Conservation (phyloP, 2,329 filamentous ascomycete species). For the Capronia coronata region DNA sequence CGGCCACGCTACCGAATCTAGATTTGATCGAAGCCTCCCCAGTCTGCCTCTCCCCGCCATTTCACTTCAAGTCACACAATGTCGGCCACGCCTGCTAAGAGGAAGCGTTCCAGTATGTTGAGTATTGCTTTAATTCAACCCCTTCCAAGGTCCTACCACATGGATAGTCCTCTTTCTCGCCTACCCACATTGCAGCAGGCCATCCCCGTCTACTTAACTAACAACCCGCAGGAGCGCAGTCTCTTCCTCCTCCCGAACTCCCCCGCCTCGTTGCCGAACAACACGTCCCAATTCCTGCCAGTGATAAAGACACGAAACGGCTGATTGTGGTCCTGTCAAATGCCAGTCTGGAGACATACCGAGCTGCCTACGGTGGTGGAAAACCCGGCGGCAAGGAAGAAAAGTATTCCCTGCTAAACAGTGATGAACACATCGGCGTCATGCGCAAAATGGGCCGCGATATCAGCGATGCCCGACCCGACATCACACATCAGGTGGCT, state of each 20-base stretch:
- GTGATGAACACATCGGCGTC: conserved; percentile 96
- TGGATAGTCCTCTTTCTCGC: neutral
- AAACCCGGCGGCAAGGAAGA: conserved; percentile 67
- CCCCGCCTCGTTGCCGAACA: conserved; percentile 93
- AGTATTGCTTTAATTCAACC: neutral
- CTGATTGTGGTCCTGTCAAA: conserved; percentile 95
- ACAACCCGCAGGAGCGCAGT: conserved; percentile 69
- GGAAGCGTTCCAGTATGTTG: conserved; percentile 25
- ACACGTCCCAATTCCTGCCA: conserved; percentile 71
- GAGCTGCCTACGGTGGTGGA: conserved; percentile 69
- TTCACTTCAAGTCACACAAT: conserved; percentile 1
- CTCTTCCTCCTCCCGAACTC: conserved; percentile 81
- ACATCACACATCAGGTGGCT: conserved; percentile 94
- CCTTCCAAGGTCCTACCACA: neutral
- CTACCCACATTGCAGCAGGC: neutral
- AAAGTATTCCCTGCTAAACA: conserved; percentile 96
- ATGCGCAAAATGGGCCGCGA: conserved; percentile 99
- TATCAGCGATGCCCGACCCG: conserved; percentile 93
- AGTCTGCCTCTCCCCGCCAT: too few species aligned
- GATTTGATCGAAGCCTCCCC: too few species aligned
- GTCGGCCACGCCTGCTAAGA: conserved; percentile 14
- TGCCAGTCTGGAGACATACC: conserved; percentile 96
- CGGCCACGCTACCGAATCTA: too few species aligned
- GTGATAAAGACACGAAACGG: conserved; percentile 83
- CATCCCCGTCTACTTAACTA: neutral